Percentiles rank a stretch among this genome's conserved stretches.
Conservation (phyloP, 1,284 basidiomycete genomes). For the Melanopsichium pennsylvanicum region DNA sequence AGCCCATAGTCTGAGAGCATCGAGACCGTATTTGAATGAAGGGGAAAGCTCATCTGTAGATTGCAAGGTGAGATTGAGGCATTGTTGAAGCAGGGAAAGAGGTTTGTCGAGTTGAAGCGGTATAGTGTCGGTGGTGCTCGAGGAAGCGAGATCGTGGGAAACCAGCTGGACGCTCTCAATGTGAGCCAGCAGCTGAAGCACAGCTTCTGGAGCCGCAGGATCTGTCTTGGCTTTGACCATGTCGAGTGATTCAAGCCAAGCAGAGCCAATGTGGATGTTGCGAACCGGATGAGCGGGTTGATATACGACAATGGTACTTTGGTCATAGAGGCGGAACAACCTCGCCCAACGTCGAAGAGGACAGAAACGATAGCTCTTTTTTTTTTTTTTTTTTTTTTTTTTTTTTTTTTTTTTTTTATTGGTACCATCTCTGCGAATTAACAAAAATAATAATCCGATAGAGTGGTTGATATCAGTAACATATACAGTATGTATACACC, state of each 20-base stretch:
- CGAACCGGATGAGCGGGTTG: too few relatives aligned
- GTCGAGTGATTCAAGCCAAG: too few relatives aligned
- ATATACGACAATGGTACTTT: too few relatives aligned
- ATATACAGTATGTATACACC: too few relatives aligned
- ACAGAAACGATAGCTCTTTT: too few relatives aligned
- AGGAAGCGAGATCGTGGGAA: slow-evolving; percentile 3
- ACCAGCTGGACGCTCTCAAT: slow-evolving; percentile 22
- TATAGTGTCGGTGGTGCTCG: slow-evolving; percentile 9
- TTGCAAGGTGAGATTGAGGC: slow-evolving; percentile 29
- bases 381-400: slow-evolving; percentile 1
- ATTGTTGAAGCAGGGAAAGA: slow-evolving; percentile 24
- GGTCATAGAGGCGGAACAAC: too few relatives aligned
- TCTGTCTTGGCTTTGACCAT: slow-evolving; percentile 49
- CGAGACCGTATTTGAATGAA: slow-evolving; percentile 44
- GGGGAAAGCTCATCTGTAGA: slow-evolving; percentile 29
- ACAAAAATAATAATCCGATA: neutral
- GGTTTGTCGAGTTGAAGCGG: slow-evolving; percentile 12
- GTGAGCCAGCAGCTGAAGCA: slow-evolving; percentile 29
- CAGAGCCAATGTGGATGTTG: too few relatives aligned
- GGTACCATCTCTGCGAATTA: neutral
- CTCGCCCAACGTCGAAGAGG: too few relatives aligned
- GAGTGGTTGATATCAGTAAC: too few relatives aligned
- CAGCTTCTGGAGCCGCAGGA: slow-evolving; percentile 31
- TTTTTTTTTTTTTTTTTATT: too few relatives aligned
- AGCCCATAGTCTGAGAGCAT: slow-evolving; percentile 40